Evolutionary conservation across 2,329 filamentous ascomycete species (phyloP).

Genomic region (Fonsecaea nubica): DNA sequence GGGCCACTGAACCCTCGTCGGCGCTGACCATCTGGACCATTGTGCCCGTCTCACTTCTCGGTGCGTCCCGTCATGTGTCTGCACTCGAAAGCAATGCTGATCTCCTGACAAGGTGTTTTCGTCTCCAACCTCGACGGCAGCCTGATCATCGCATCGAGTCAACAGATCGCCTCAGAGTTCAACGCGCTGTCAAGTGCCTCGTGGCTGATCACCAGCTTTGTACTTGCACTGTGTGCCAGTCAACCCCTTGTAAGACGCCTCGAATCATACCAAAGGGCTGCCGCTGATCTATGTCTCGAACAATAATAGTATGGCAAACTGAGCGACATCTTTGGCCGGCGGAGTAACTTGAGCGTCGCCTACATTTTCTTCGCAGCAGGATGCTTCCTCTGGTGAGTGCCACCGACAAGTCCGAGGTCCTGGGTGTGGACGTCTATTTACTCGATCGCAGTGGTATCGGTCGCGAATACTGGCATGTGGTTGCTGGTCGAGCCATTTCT

Average conservation of each 20-base stretch:
- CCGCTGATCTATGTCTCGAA: constrained; percentile 45
- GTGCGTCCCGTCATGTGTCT: not conserved
- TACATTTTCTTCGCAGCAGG: constrained; percentile 53
- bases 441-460: constrained; percentile 46
- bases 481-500: constrained; percentile 50
- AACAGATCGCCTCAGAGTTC: constrained; percentile 58
- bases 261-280: not conserved
- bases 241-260: constrained; percentile 51
- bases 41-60: constrained; percentile 26
- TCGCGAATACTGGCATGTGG: constrained; percentile 48
- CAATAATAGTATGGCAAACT: constrained; percentile 49
- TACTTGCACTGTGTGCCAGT: constrained; percentile 51
- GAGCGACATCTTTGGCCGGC: constrained; percentile 55
- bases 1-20: constrained; percentile 8
- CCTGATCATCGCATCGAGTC: constrained; percentile 70
- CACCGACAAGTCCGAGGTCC: not conserved
- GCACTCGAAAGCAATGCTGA: not conserved
- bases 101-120: constrained; percentile 60
- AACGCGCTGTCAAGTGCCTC: constrained; percentile 49
- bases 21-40: constrained; percentile 25
- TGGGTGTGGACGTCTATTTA: not conserved
- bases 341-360: constrained; percentile 47
- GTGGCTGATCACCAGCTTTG: constrained; percentile 55
- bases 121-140: constrained; percentile 69
- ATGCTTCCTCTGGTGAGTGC: constrained; percentile 45